Evolutionary conservation across 2,329 filamentous ascomycete genomes (phyloP), one percentile per base, ranked within the genome.

Genomic region (Stromatinia cepivora): DNA sequence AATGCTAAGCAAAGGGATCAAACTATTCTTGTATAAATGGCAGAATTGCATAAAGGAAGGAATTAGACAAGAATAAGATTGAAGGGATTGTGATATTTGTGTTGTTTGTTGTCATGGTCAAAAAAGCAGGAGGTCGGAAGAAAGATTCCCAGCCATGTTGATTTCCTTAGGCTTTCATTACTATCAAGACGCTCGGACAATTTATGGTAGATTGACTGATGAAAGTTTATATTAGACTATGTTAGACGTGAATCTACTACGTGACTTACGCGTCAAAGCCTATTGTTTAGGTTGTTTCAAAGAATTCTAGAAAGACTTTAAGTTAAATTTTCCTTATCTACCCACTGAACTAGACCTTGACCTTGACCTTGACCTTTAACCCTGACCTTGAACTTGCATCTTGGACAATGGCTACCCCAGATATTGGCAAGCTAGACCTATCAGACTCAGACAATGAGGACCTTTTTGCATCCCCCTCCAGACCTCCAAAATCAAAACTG

Each of bases 371-470:
- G 56, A 25, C 56, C 52, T 15, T 20, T 7, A 25, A 25, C 22
- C 62, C 34, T 34, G n/a, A 11, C 52, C 42, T 45, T 39, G 22
- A 2, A 11, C 34, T 31, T 62, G 28, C 42, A 22, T 36, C 42
- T 28, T 42, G 31, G 4, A 46, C 36, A 20, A 75, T 76, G 78
- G 78, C 80, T 46, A 81, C 81, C 53, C 82, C 84, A 70, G 81
- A 84, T 73, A 82, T 87, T 75, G 82, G 85, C 68, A 82, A 81
- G 71, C 80, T 85, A 28, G 80, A 81, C 69, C 79, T 87, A 46
- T 86, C 84, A 45, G 85, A 88, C 70, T 85, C 85, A 36, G 81
- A 86, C 71, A 82, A 82, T 22, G 85, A 87, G 72, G 84, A 85
- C 70, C 81, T 88, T 57, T 88, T 88, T 79, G 83, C 86, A 65